Evolutionary conservation across 306 rosid species (phyloP), one percentile per base, ranked within the genome.

Genomic region (Phaseolus lunatus): DNA sequence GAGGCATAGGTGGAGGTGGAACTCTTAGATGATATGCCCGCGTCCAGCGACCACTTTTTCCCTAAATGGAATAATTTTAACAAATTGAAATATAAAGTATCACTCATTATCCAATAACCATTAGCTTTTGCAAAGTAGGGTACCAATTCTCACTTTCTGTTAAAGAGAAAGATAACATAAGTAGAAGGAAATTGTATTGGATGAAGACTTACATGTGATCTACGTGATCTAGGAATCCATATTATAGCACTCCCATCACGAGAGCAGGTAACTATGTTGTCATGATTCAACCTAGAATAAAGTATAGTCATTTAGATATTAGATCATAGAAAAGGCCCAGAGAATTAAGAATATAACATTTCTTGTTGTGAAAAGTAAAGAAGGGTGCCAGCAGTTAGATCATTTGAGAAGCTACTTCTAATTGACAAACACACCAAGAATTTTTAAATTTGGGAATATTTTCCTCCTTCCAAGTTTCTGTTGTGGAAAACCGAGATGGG

Each of bases 171-270:
- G 50, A 72, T 67, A 29, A 59, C 69, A 45, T 71, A 22, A 14
- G 22, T 49, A 79, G 52, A 49, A 58, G 71, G 62, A 77, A 73
- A 35, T 20, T 44, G 78, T 65, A 66, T 49, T 73, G 56, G 27
- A 18, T 26, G 13, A 82, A 48, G 45, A 76, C 92, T 79, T 91
- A 92, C 99, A 80, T 92, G 96, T 73, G 99, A 92, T 70, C 96
- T 91, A n/a, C 98, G 92, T 64, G 94, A 91, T 81, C 89, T 91
- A 47, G 99, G 96, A 61, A 91, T 87, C 99, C 99, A 96, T 83
- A 96, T 96, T 86, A 96, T 96, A 52, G 99, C 99, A 84, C 98
- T 96, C 18, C 99, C 99, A 87, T 96, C 99, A 13, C 98, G 99
- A 70, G 99, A 96, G 89, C 99, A 96, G 47, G 99, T 96, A 72